Base-by-base conservation (phyloP, 257 asterid species). In the Linderniella brevidens region DNA sequence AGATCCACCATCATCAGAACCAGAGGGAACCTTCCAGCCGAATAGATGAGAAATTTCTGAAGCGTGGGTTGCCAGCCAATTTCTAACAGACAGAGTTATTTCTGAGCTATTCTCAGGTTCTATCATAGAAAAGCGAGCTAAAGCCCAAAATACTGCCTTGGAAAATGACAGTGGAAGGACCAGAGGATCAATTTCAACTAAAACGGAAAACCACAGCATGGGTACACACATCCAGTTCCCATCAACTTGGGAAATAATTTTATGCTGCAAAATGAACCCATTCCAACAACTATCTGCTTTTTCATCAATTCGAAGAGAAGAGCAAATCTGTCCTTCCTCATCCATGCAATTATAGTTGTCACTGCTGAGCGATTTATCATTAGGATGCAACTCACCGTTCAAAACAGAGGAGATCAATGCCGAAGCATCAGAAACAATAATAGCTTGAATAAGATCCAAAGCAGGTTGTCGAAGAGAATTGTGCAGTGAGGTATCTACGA, bases 161-260 rank as follows among this genome's bases (percentile, higher is more conserved):
- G 87, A 66, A 56, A 88, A 84, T 48, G 94, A 71, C 56, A 75
- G 40, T 35, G 98, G 98, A 48, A 88, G 87, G 35, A 70, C 47
- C 59, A 56, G 46, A 8, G 87, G 94, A 65, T 81, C 93, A 39
- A 73, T 71, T 64, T 83, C 94, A 68, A 79, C 92, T 52, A 88
- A 70, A 55, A 84, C 94, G 66, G 80, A 94, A 69, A 69, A 78
- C 98, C 98, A 88, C 73, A 88, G 68, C 94, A 80, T 84, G 19
- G 98, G 98, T 62, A 73, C 75, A 69, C 98, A 88, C 93, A 88
- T 74, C 98, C 98, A 88, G 53, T 60, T 74, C 69, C 69, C 84
- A 62, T 68, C 80, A 55, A 59, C 77, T 57, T 68, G 73, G 32
- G 85, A 74, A 50, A 72, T 65, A 19, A 68, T 68, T 67, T 75